A percentile compares a stretch with the other conserved stretches of the same genome.
Evolutionary conservation across 2,329 filamentous ascomycete species (phyloP).

Genomic region (Cladosporium sp.): DNA sequence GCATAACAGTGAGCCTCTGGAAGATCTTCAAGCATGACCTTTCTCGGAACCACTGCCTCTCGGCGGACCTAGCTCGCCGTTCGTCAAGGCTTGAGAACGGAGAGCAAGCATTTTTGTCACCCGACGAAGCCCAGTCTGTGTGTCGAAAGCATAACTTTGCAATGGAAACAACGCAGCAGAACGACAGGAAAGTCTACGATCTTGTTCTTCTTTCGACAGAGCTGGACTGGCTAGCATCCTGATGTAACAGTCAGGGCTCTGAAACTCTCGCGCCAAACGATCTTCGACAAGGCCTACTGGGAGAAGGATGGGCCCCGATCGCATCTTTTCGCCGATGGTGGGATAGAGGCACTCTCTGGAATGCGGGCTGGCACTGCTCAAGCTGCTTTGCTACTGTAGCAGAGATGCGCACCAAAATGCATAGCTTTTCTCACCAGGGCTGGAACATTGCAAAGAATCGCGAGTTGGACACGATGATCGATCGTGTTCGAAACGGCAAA

Average conservation of each 20-base stretch:
- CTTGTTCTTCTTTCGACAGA: constrained; percentile 59
- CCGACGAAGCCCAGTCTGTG: neutral
- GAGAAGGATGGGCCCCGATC: constrained; percentile 26
- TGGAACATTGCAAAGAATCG: constrained; percentile 49
- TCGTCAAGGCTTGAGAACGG: neutral
- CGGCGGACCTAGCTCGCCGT: too few species aligned
- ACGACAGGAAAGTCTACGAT: constrained; percentile 52
- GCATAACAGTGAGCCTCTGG: too few species aligned
- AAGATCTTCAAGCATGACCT: too few species aligned
- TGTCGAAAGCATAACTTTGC: neutral
- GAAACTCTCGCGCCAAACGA: constrained; percentile 52
- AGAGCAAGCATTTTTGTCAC: neutral
- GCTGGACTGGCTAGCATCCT: constrained; percentile 61
- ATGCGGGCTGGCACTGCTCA: constrained; percentile 59
- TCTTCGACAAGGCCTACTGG: constrained; percentile 47
- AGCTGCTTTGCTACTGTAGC: constrained; percentile 56
- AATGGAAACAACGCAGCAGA: neutral
- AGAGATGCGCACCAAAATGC: constrained; percentile 53
- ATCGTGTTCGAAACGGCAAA: constrained; percentile 47
- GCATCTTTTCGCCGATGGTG: constrained; percentile 20
- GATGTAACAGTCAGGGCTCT: constrained; percentile 51
- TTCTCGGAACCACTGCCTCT: too few species aligned
- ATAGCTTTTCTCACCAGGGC: constrained; percentile 51
- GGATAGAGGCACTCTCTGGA: constrained; percentile 43
- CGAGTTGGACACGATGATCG: constrained; percentile 46